Evolutionary conservation across 2,329 filamentous ascomycete genomes (phyloP).

Genomic region (Fusarium oxysporum): DNA sequence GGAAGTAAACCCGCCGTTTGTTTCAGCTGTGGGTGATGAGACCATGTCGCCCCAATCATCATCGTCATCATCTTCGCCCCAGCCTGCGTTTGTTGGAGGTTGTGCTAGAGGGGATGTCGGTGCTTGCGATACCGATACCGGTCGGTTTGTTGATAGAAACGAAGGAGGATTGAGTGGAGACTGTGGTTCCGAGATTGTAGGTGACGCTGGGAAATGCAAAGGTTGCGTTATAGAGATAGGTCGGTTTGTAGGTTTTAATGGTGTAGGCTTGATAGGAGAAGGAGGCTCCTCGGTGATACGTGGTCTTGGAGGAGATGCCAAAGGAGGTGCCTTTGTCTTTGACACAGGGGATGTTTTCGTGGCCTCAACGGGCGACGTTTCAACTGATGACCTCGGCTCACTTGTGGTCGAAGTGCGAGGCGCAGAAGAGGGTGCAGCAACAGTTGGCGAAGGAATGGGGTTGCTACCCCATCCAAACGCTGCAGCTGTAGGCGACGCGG

Average conservation of each 20-base stretch:
- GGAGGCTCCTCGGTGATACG: slow-evolving; percentile 18
- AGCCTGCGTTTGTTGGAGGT: slow-evolving; percentile 33
- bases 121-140: slow-evolving; percentile 30
- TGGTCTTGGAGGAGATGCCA: slow-evolving; percentile 8
- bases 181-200: slow-evolving; percentile 20
- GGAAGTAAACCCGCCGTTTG: slow-evolving; percentile 35
- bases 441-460: slow-evolving; percentile 30
- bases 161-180: slow-evolving; percentile 21
- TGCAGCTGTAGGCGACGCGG: slow-evolving; percentile 43
- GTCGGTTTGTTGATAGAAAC: slow-evolving; percentile 22
- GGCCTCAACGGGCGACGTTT: slow-evolving; percentile 15
- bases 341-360: slow-evolving; percentile 19
- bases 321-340: not conserved
- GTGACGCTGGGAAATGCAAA: slow-evolving; percentile 28
- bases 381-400: slow-evolving; percentile 16
- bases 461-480: slow-evolving; percentile 50
- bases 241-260: slow-evolving; percentile 31
- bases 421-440: slow-evolving; percentile 29
- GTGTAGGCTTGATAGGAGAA: slow-evolving; percentile 29
- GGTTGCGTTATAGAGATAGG: slow-evolving; percentile 37
- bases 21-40: slow-evolving; percentile 45
- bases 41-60: slow-evolving; percentile 74
- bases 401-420: slow-evolving; percentile 13
- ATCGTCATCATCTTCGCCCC: slow-evolving; percentile 55
- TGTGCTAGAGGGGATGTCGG: slow-evolving; percentile 41